Conservation (phyloP, 305 asterid species). For the Solanum hybrid region DNA sequence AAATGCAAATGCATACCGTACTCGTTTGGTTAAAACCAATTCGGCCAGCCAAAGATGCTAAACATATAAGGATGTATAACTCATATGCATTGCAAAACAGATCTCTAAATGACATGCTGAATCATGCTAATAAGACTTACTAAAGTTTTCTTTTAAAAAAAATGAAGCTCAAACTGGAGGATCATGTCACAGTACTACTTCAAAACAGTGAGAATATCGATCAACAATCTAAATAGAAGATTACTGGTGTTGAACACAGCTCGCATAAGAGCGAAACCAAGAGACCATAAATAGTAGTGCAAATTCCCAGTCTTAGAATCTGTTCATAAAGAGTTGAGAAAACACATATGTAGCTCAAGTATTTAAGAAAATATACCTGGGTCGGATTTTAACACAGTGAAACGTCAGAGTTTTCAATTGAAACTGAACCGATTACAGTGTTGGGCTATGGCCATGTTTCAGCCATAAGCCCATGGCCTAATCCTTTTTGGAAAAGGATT, state of each 20-base stretch:
- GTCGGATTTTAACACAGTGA: neutral
- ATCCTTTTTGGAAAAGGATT: neutral
- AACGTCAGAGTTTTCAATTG: neutral
- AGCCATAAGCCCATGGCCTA: neutral
- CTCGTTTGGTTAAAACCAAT: neutral
- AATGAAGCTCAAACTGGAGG: neutral
- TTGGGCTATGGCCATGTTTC: neutral
- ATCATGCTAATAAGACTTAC: neutral
- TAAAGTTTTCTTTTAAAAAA: neutral
- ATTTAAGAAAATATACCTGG: neutral
- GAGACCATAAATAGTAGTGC: neutral
- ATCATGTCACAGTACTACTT: neutral
- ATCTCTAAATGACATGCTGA: neutral
- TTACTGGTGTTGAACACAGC: neutral
- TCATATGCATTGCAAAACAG: neutral
- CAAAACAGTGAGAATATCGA: neutral
- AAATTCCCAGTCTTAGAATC: neutral
- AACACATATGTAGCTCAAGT: neutral
- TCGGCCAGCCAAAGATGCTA: neutral
- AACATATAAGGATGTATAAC: neutral
- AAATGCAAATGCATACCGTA: neutral
- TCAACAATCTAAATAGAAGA: neutral
- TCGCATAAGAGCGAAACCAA: neutral
- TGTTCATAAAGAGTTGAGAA: neutral
- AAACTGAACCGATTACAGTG: neutral